These are phyloP conservation scores for Neofusicoccum cordaticola DNA, from an alignment of 2,329 filamentous ascomycete genomes.

Conservation along the genomic window DNA sequence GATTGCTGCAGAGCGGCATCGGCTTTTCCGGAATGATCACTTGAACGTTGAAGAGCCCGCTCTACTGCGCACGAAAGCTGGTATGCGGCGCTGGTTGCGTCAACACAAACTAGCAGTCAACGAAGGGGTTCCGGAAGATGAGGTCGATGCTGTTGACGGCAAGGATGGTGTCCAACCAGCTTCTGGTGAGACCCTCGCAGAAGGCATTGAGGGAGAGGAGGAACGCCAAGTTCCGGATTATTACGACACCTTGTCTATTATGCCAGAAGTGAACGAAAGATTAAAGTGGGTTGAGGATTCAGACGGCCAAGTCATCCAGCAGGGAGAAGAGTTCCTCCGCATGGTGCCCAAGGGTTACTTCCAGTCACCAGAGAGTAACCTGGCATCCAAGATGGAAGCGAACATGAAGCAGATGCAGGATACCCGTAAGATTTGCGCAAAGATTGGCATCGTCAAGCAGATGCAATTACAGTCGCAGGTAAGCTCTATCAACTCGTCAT, in stretches of 20 bases:
- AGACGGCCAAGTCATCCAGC: constrained; percentile 84
- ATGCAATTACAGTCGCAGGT: constrained; percentile 98
- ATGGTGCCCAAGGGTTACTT: constrained; percentile 75
- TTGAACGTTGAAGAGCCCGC: constrained; percentile 87
- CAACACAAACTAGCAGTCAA: constrained; percentile 65
- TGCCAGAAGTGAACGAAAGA: constrained; percentile 77
- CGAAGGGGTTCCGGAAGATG: constrained; percentile 43
- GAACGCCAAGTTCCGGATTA: constrained; percentile 88
- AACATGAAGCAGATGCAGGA: constrained; percentile 97
- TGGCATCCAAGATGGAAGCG: constrained; percentile 77
- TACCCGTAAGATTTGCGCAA: constrained; percentile 90
- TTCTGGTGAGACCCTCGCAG: constrained; percentile 75
- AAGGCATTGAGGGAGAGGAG: constrained; percentile 82
- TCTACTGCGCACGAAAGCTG: constrained; percentile 76
- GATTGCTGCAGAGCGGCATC: constrained; percentile 79
- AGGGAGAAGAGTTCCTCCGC: constrained; percentile 78
- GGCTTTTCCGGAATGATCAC: constrained; percentile 79
- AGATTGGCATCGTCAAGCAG: constrained; percentile 97
- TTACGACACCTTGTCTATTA: constrained; percentile 80
- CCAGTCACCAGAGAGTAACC: constrained; percentile 66
- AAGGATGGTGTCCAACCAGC: constrained; percentile 47
- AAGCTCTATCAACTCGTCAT: constrained; percentile 31
- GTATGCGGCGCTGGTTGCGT: constrained; percentile 84
- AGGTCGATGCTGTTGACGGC: constrained; percentile 47
- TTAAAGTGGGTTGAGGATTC: constrained; percentile 87